Percentiles rank a stretch among this genome's conserved stretches.
Conservation (phyloP, 805 yeast species). For the Saccharomyces paradoxus region DNA sequence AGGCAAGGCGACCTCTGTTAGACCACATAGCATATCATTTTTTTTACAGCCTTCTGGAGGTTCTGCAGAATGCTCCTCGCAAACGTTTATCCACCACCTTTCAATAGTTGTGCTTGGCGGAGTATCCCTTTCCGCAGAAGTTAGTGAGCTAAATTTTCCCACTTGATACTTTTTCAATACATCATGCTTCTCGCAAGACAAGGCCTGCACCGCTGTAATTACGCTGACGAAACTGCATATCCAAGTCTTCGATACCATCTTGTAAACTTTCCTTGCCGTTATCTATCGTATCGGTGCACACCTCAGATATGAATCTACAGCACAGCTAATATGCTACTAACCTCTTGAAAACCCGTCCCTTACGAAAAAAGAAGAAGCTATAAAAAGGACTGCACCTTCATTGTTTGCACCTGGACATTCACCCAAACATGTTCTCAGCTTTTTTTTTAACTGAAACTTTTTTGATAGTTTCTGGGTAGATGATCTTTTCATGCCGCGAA, state of each 20-base stretch:
- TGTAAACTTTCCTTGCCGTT: neutral
- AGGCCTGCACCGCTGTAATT: slow-evolving; percentile 1
- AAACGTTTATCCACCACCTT: slow-evolving; percentile 66
- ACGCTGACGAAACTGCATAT: neutral
- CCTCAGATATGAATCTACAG: neutral
- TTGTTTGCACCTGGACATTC: neutral
- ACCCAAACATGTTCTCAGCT: neutral
- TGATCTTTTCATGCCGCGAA: neutral
- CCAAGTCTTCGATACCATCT: neutral
- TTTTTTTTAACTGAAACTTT: neutral
- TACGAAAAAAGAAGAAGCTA: neutral
- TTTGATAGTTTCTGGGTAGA: neutral
- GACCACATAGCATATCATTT: slow-evolving; percentile 73
- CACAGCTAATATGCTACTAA: neutral
- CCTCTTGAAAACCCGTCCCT: neutral
- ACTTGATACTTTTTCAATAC: slow-evolving; percentile 19
- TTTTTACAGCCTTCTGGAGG: slow-evolving; percentile 49
- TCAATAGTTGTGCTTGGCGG: slow-evolving; percentile 68
- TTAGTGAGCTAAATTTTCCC: slow-evolving; percentile 34
- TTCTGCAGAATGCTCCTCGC: slow-evolving; percentile 38
- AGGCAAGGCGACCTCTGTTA: slow-evolving; percentile 48
- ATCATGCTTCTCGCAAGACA: slow-evolving; percentile 17
- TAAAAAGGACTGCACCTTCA: neutral
- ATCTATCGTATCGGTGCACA: neutral
- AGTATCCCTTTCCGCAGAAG: slow-evolving; percentile 42